Percentiles rank a stretch among this genome's conserved stretches.
These are phyloP conservation scores for Desmodesmus armatus DNA, from an alignment of 139 green algal species.

Conservation along the genomic window DNA sequence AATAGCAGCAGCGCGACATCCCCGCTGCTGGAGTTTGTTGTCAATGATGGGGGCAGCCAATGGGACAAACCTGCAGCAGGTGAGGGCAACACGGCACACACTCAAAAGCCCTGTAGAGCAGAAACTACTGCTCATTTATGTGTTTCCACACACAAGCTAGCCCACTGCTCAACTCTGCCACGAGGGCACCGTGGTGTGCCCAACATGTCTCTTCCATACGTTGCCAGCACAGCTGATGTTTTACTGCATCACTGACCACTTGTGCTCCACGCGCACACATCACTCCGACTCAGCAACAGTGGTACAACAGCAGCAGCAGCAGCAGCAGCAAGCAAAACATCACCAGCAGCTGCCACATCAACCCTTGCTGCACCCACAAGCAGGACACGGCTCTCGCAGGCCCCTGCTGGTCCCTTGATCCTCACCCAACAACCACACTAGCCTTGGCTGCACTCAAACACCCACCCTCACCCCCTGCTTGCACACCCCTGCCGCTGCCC, in stretches of 20 bases:
- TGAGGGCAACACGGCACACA: not conserved
- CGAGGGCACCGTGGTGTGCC: not conserved
- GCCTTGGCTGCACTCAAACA: not conserved
- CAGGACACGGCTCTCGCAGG: not conserved
- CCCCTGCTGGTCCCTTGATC: not conserved
- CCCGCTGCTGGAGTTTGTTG: conserved; percentile 75
- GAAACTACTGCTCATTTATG: not conserved
- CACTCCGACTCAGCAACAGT: not conserved
- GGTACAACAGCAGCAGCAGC: not conserved
- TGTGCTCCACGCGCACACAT: too few relatives aligned
- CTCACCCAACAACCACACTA: not conserved
- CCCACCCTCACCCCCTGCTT: not conserved
- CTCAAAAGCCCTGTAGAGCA: not conserved
- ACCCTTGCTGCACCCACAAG: not conserved
- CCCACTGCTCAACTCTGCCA: not conserved
- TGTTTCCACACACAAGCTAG: not conserved
- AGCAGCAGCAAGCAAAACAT: not conserved
- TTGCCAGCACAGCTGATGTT: not conserved
- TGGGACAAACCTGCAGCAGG: conserved; percentile 76
- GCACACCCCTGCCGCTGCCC: not conserved
- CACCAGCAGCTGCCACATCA: conserved; percentile 20
- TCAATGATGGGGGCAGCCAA: conserved; percentile 50
- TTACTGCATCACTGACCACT: not conserved
- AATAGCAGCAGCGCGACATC: not conserved
- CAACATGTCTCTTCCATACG: not conserved